Evolutionary conservation across 164 flowering plant species (phyloP), one percentile per base, ranked within the genome.

Genomic region (Magnolia officinalis): DNA sequence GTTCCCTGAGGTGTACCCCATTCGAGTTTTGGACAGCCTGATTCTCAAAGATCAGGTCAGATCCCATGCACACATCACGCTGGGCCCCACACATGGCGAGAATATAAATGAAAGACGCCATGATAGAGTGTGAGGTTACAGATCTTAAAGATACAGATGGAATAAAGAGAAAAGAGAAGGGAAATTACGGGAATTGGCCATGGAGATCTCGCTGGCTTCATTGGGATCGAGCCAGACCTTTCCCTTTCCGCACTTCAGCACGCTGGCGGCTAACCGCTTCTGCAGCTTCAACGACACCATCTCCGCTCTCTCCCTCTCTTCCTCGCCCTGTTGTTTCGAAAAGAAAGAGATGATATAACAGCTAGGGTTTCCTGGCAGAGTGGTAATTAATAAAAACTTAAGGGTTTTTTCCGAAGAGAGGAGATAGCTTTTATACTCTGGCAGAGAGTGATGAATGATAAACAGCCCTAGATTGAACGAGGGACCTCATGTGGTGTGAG

Each of bases 201-300:
- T 85, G 78, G 86, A 80, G 72, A 85, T 83, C 58, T 85, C 87
- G 72, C 76, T 81, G 73, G 50, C 51, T 45, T 85, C 87, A 81
- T 85, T 85, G 6, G 87, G 87, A 71, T 85, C 87, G 9, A 85
- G 83, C 87, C 87, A 85, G 9, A 85, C 87, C 76, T 85, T 85
- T 11, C 80, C 80, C 49, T 45, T 78, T 5, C 87, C 87, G 64
- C 87, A 85, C 70, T 80, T 81, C 59, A 85, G 84, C 13, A 85
- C 86, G 76, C 86, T 83, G 2, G 86, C 80, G 31, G 86, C 76
- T 7, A 85, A 80, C 64, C 87, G 77, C 79, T 85, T 85, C 82
- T 85, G 87, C 2, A 83, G 71, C 81, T 85, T 83, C 79, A 83
- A 58, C 58, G 86, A 83, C 67, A 85, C 87, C 87, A 85, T 85